Percentiles rank a stretch among this genome's conserved stretches.
Evolutionary conservation across 208 protist genomes (phyloP).

Genomic region (Trypanosoma mega): DNA sequence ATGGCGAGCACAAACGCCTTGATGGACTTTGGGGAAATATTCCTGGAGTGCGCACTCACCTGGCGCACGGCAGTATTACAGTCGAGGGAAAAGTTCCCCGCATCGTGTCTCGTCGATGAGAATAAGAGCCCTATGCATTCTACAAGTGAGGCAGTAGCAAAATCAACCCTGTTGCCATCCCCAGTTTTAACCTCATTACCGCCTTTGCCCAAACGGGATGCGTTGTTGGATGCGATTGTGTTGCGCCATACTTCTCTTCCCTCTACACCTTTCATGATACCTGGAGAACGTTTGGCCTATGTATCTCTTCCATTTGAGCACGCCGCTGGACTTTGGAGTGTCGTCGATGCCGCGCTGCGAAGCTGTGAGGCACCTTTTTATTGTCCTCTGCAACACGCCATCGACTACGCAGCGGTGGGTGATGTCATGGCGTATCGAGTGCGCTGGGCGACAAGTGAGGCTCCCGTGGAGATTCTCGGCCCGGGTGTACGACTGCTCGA

Average conservation of each 20-base stretch:
- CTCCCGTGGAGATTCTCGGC: background rate
- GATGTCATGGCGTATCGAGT: constrained; percentile 47
- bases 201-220: background rate
- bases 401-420: constrained; percentile 48
- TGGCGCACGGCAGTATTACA: constrained; percentile 21
- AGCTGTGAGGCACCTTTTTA: constrained; percentile 26
- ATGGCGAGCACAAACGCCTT: background rate
- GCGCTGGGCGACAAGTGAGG: background rate
- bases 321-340: constrained; percentile 13
- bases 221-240: constrained; percentile 3
- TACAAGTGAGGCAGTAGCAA: too few species aligned
- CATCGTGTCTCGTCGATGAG: too few species aligned
- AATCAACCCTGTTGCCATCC: background rate
- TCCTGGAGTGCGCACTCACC: constrained; percentile 2
- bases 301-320: constrained; percentile 26
- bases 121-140: too few species aligned
- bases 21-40: constrained; percentile 21
- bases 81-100: background rate
- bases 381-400: constrained; percentile 55
- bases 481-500: constrained; percentile 12
- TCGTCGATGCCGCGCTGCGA: background rate
- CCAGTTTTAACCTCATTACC: background rate
- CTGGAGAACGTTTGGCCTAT: constrained; percentile 18
- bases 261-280: constrained; percentile 13
- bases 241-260: constrained; percentile 8